Base-by-base conservation (phyloP, 148 eudicot species). In the Beta vulgaris region DNA sequence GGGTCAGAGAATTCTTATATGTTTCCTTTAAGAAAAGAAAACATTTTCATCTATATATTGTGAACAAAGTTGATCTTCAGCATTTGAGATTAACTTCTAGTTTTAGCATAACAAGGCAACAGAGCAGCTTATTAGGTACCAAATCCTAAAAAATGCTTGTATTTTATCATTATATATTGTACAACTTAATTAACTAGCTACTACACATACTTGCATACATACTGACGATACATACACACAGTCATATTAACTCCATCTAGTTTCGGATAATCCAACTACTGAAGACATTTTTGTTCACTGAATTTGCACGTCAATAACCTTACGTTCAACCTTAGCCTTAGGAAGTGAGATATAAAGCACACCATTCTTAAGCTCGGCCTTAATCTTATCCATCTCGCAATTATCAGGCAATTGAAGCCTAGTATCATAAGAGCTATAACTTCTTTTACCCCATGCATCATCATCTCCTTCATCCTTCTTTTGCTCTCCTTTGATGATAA, bases 331-430 rank as follows among this genome's bases (percentile, higher is more conserved):
- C 40, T 84, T 81, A 15, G 75, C 36, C 87, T 88, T 91, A 1
- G 98, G 98, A 28, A 91, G 68, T 36, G 80, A 69, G 36, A 93
- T 69, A 49, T 77, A 74, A 57, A 93, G 85, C 68, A 91, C 97
- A 1, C 98, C 97, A 80, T 88, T 84, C 74, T 88, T 90, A 68
- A 90, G 61, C 77, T 90, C 90, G 0, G 92, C 97, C 68, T 86
- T 90, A 43, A 88, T 81, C 71, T 90, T 88, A 58, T 88, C 89
- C 67, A 74, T 61, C 42, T 85, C 88, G 25, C 89, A 88, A 14
- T 87, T 77, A 12, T 88, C 88, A 7, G 91, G 98, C n/a, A 94
- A 84, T 73, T 76, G 68, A 35, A 92, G 75, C 11, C 90, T 71
- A 10, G 97, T 86, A 21, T 77, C 81, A 21, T 84, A 88, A 1